Evolutionary conservation across 176 grass and related monocot species (phyloP).

Genomic region (Otatea glauca): DNA sequence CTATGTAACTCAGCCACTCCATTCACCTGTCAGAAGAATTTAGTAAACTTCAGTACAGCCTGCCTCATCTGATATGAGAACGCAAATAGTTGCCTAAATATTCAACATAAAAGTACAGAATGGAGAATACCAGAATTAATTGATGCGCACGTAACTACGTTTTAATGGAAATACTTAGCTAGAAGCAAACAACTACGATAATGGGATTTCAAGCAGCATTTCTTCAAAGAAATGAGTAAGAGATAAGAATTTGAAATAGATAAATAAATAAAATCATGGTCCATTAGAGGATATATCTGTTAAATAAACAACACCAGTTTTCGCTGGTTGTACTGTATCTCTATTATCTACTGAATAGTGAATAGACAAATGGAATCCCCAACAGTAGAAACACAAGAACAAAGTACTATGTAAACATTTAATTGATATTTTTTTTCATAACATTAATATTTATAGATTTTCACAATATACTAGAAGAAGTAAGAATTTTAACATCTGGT

Average conservation of each 20-base stretch:
- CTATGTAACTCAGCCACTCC: slow-evolving; percentile 86
- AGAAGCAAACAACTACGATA: neutral
- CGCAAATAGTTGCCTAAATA: slow-evolving; percentile 35
- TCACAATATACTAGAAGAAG: slow-evolving; percentile 2
- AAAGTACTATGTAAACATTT: neutral
- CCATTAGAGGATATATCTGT: neutral
- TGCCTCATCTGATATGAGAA: slow-evolving; percentile 25
- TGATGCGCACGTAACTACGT: neutral
- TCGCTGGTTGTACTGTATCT: neutral
- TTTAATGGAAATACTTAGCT: slow-evolving; percentile 10
- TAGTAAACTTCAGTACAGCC: slow-evolving; percentile 38
- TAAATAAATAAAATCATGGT: neutral
- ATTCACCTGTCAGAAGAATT: slow-evolving; percentile 69
- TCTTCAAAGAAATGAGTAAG: slow-evolving; percentile 1
- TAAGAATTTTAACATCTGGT: neutral
- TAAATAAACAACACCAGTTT: neutral
- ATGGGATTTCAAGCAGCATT: neutral
- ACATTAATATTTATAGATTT: slow-evolving; percentile 2
- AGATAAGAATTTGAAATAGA: slow-evolving; percentile 5
- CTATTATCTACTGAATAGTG: neutral
- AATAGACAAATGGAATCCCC: neutral
- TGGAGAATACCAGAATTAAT: neutral
- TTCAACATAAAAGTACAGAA: slow-evolving; percentile 14
- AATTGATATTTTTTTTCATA: neutral
- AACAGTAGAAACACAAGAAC: slow-evolving; percentile 1